These are phyloP conservation scores for Cryptococcus sp. DNA, from an alignment of 1,284 basidiomycete species.

Conservation along the genomic window DNA sequence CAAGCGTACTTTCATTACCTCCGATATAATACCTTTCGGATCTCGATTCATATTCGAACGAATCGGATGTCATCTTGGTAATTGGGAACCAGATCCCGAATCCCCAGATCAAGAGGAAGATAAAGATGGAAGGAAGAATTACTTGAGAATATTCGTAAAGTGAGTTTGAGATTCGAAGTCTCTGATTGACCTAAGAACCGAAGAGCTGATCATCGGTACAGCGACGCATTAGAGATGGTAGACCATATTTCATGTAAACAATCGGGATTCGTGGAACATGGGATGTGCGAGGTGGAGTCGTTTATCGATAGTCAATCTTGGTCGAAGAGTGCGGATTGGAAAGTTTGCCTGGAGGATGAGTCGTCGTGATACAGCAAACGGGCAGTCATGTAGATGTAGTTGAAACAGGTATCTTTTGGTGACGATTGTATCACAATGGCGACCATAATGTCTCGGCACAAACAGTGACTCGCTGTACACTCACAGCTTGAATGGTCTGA, in stretches of 20 bases:
- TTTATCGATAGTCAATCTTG: conserved; percentile 70
- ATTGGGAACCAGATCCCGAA: conserved; percentile 29
- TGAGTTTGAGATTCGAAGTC: conserved; percentile 14
- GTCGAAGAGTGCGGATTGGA: conserved; percentile 57
- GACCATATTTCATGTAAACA: conserved; percentile 54
- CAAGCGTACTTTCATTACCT: conserved; percentile 27
- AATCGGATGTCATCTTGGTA: conserved; percentile 28
- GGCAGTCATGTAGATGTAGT: too few relatives aligned
- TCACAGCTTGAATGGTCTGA: too few relatives aligned
- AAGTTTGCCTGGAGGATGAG: conserved; percentile 11
- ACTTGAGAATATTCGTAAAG: conserved; percentile 41
- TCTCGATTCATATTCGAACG: conserved; percentile 36
- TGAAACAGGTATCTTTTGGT: too few relatives aligned
- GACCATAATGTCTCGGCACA: too few relatives aligned
- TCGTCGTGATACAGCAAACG: too few relatives aligned
- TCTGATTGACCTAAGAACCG: conserved; percentile 48
- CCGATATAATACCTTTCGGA: conserved; percentile 39
- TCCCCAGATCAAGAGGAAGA: conserved; percentile 1
- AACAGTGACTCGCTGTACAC: too few relatives aligned
- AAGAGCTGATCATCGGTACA: not conserved
- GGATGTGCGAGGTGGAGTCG: conserved; percentile 60
- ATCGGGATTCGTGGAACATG: conserved; percentile 55
- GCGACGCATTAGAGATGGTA: conserved; percentile 26
- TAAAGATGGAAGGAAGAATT: conserved; percentile 26
- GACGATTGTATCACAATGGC: too few relatives aligned